Base-by-base conservation (phyloP, 305 asterid genomes). In the Fraxinus greggii region DNA sequence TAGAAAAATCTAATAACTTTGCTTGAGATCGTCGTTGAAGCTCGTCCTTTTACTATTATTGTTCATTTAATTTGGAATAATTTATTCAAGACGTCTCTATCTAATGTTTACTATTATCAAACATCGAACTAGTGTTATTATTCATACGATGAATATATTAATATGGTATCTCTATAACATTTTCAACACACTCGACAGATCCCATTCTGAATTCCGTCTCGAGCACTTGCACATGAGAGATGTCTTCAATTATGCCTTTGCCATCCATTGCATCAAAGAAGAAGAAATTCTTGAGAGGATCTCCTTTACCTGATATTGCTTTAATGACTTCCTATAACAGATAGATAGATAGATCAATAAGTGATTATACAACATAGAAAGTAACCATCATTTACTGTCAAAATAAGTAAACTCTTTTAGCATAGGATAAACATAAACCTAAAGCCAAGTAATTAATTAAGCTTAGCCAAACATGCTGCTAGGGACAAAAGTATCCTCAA, bases 271-370 rank as follows among this genome's bases (percentile, higher is more conserved):
- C 93, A 56, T 94, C 97, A 59, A 84, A 96, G 90, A 90, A 94
- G 90, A 96, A 96, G 90, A 93, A 96, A 84, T 96, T 96, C 82
- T 94, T 94, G 51, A 96, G 51, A 0, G 98, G 99, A 81, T 93
- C 95, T 3, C 99, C 98, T 87, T 93, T 96, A 81, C 99, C 99
- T 72, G 97, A 93, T 90, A 96, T 88, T 42, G 98, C 98, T 87
- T 96, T 94, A 31, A 94, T 93, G 40, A 94, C 99, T 89, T 96
- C 98, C 99, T 94, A 76, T 74, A 87, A 29, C 75, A 65, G 7
- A 9, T 19, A 6, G 10, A 35, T 35, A 48, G 15, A 9, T 9
- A 23, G 3, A 23, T 63, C 33, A 63, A 10, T 10, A 10, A 63
- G 40, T 4, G 0, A 33, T 32, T 23, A 59, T 26, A 78, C 8